Base-by-base conservation (phyloP, 768 basidiomycete genomes). In the Botryobasidium botryosum region DNA sequence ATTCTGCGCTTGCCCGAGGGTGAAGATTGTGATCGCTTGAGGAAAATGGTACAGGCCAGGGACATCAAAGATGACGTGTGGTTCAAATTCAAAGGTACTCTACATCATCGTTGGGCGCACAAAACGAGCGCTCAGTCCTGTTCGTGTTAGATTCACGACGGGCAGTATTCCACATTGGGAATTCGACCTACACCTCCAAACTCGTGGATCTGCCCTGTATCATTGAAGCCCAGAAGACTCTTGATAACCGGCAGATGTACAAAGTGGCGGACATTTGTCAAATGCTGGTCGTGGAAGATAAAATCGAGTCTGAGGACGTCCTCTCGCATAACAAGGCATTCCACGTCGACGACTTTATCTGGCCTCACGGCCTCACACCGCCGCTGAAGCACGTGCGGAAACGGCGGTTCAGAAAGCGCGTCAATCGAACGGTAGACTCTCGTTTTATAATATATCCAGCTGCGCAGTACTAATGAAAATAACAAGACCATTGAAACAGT, bases 191-290 rank as follows among this genome's bases (percentile, higher is more conserved):
- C 58, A 74, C 84, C 24, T 75, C 92, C 18, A 97, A 96, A 61
- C 72, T 99, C 20, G 94, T 97, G 47, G 94, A 99, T 61, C 66
- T 99, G 36, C 94, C 94, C 2, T 85, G 84, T 60, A 74, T 99
- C 42, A 69, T 91, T 51, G 94, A 99, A 57, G 75, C 85, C 10
- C 91, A 97, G 61, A 96, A 96, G 68, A 88, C 92, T 2, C 62
- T 92, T 40, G 94, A 97, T 62, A 83, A 79, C 59, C 88, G 91
- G 59, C 88, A 94, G 56, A 81, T 94, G 75, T 94, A 97, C 69
- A 99, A 99, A 62, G 85, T 91, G 5, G 91, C 90, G 31, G 94
- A 99, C 59, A 92, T 99, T 63, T 92, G 85, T 64, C 91, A 94
- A 74, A 87, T 88, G 53, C 53, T 60, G 27, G 31, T 31, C 12